Percentiles rank a stretch among this genome's conserved stretches.
Conservation (phyloP, 2,329 filamentous ascomycete genomes). For the Cordyceps tenuipes region DNA sequence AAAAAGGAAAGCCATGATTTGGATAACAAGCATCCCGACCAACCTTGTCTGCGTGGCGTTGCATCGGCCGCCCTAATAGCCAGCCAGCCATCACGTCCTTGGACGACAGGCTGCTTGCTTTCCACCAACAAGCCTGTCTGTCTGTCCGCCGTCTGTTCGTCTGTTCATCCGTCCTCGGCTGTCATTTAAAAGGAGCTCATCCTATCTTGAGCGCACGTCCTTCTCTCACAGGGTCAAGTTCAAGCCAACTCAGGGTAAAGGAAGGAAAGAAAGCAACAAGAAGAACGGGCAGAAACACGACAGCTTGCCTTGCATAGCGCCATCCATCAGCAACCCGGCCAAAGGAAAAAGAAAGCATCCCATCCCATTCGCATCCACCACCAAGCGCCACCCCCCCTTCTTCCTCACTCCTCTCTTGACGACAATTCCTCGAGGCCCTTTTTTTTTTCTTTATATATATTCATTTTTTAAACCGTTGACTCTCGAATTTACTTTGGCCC, state of each 20-base stretch:
- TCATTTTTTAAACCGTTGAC: constrained; percentile 10
- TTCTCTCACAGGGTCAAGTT: background rate
- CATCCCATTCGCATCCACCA: constrained; percentile 4
- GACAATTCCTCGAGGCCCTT: constrained; percentile 1
- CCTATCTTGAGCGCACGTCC: constrained; percentile 6
- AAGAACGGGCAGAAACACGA: too few relatives aligned
- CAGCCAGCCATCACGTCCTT: background rate
- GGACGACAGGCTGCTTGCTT: background rate
- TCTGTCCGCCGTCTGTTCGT: too few relatives aligned
- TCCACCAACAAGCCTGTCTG: background rate
- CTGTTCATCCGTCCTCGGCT: background rate
- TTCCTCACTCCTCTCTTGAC: background rate
- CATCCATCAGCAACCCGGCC: constrained; percentile 11
- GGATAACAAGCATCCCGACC: background rate
- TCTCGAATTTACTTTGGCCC: constrained; percentile 4
- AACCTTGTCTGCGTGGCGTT: constrained; percentile 8
- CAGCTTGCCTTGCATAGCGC: constrained; percentile 12
- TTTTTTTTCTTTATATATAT: background rate
- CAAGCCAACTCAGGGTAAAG: too few relatives aligned
- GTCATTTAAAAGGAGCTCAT: constrained; percentile 6
- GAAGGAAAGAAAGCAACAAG: too few relatives aligned
- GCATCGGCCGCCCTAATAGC: constrained; percentile 4
- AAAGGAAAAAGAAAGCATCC: constrained; percentile 13
- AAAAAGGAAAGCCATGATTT: background rate
- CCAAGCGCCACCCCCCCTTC: too few relatives aligned